phyloP scores from a whole-genome alignment of 2,329 filamentous ascomycete species.

The Sordariomycetes sp. region DNA sequence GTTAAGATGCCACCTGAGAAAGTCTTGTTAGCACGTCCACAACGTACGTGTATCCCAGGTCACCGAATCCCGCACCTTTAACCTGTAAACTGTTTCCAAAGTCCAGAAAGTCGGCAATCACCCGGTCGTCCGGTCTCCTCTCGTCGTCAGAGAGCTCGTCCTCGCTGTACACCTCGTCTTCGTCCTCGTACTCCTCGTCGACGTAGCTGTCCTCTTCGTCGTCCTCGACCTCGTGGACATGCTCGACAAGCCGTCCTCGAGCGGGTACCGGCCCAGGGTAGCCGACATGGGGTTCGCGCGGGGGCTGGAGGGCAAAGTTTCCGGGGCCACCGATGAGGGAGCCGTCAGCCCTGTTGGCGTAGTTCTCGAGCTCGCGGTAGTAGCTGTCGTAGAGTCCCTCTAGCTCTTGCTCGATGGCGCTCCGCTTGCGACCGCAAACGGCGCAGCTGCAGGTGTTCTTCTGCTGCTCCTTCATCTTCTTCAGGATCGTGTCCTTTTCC shows the following conservation, averaged over 20 bases:
- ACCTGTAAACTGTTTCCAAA: slow-evolving; percentile 97
- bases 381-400: slow-evolving; percentile 98
- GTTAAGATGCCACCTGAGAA: slow-evolving; percentile 86
- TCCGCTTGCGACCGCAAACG: slow-evolving; percentile 90
- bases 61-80: slow-evolving; percentile 46
- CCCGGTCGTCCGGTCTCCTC: slow-evolving; percentile 47
- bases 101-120: slow-evolving; percentile 80
- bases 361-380: slow-evolving; percentile 95
- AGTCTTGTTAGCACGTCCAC: slow-evolving; percentile 12
- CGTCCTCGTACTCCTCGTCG: slow-evolving; percentile 44
- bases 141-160: slow-evolving; percentile 57
- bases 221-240: slow-evolving; percentile 42
- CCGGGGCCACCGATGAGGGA: slow-evolving; percentile 29
- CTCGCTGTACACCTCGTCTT: slow-evolving; percentile 42
- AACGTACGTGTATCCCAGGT: neutral
- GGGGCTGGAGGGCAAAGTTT: slow-evolving; percentile 45
- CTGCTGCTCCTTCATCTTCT: slow-evolving; percentile 99
- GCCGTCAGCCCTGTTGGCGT: slow-evolving; percentile 68
- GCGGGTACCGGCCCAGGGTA: slow-evolving; percentile 57
- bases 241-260: slow-evolving; percentile 59
- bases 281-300: slow-evolving; percentile 42
- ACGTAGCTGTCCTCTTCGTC: slow-evolving; percentile 35
- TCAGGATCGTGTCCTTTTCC: slow-evolving; percentile 93
- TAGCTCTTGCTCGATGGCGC: slow-evolving; percentile 93
- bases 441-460: slow-evolving; percentile 98